These are phyloP conservation scores for Talaromyces amestolkiae DNA, from an alignment of 2,329 filamentous ascomycete genomes.

Conservation along the genomic window DNA sequence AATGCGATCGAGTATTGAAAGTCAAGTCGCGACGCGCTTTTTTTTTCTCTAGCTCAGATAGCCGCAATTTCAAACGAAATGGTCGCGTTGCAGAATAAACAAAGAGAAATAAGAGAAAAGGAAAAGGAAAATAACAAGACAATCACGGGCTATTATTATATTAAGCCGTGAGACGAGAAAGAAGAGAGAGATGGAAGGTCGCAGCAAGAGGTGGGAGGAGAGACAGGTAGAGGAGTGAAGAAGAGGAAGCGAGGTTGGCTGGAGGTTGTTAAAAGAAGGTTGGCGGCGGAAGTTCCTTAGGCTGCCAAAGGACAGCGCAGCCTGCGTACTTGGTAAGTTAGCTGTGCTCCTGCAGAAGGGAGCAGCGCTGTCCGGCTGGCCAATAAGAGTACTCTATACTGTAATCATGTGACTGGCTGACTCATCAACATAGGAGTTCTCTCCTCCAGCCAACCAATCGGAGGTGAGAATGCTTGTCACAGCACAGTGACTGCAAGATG, in stretches of 20 bases:
- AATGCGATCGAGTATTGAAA: constrained; percentile 1
- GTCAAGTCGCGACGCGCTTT: constrained; percentile 19
- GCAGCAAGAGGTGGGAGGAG: constrained; percentile 5
- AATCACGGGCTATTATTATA: constrained; percentile 7
- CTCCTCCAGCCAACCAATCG: constrained; percentile 3
- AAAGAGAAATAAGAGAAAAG: neutral
- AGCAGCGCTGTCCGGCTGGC: constrained; percentile 2
- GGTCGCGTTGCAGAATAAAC: constrained; percentile 1
- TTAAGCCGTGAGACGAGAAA: neutral
- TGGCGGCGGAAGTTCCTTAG: constrained; percentile 8
- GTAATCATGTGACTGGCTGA: constrained; percentile 21
- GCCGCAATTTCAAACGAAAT: neutral
- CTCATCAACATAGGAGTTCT: constrained; percentile 2
- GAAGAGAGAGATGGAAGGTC: constrained; percentile 6
- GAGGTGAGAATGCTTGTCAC: neutral
- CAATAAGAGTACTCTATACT: neutral
- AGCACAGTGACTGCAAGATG: neutral
- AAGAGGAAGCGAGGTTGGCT: neutral
- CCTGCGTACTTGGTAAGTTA: neutral
- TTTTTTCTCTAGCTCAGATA: constrained; percentile 12
- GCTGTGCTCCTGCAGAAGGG: neutral
- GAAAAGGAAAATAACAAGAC: neutral
- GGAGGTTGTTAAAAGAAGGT: constrained; percentile 17
- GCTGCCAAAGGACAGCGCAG: constrained; percentile 3
- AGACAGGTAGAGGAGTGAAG: neutral